Evolutionary conservation across 2,329 filamentous ascomycete genomes (phyloP).

Genomic region (Fusarium kyushuense): DNA sequence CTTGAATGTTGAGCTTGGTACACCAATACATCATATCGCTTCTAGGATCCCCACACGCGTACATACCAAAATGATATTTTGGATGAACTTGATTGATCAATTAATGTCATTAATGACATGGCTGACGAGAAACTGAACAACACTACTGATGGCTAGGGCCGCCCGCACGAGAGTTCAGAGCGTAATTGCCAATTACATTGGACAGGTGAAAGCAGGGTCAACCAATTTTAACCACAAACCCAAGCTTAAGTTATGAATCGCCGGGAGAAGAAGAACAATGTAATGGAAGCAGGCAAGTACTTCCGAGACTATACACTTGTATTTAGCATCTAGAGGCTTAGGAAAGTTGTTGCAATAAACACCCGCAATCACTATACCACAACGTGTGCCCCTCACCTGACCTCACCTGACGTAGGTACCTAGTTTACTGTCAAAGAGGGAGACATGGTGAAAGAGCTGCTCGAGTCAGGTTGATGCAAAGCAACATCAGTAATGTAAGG

Average conservation of each 20-base stretch:
- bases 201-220: not conserved
- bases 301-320: not conserved
- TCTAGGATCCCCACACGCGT: too few relatives aligned
- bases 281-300: not conserved
- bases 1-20: not conserved
- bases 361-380: constrained; percentile 17
- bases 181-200: not conserved
- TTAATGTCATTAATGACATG: not conserved
- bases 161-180: not conserved
- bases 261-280: not conserved
- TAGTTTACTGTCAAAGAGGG: constrained; percentile 2
- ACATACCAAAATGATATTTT: not conserved
- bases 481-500: too few relatives aligned
- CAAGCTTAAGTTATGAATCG: not conserved
- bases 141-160: not conserved
- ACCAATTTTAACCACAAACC: not conserved
- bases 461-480: not conserved
- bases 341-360: not conserved
- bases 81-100: not conserved
- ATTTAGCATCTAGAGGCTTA: not conserved
- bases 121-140: not conserved
- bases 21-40: too few relatives aligned
- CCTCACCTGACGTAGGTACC: constrained; percentile 43
- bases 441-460: not conserved
- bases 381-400: constrained; percentile 39